Evolutionary conservation across 2,329 filamentous ascomycete genomes (phyloP), one percentile per base, ranked within the genome.

Genomic region (Colletotrichum incanum): DNA sequence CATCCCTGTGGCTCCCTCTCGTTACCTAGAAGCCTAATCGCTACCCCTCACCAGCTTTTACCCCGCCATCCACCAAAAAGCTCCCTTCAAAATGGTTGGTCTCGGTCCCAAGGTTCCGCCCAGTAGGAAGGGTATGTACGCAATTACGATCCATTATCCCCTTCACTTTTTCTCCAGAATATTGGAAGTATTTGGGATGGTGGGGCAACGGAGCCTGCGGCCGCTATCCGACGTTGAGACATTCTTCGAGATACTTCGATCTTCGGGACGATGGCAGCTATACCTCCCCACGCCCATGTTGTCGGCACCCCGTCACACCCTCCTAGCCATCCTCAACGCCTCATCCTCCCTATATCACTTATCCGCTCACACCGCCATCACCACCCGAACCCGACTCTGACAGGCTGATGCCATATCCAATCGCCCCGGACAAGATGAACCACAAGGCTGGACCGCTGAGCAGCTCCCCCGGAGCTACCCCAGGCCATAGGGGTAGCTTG

Each of bases 121-220:
- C 77, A 85, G 84, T 77, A 83, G 86, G 76, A 94, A 93, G 89
- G 93, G 93, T 93, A 89, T 82, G 90, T 88, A 74, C 26, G 26
- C 31, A n/a, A 34, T 52, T 60, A 73, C 71, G 66, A 71, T 74
- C 71, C 68, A 59, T 72, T 59, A 59, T 34, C 26, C 52, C 45
- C 64, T 61, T 71, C 55, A 45, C 50, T 52, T 72, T 68, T 55
- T 41, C 26, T 64, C 56, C 63, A 37, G 41, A 61, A 18, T 39
- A 7, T 11, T 43, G 54, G 28, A 60, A 28, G 12, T 7, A 28
- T 28, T 31, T 3, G 55, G 41, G 18, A 67, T 43, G 56, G 56
- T 39, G 34, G 67, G 54, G 58, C 28, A 18, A 64, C 34, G 70
- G 65, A 59, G 34, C n/a, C 43, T 65, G 50, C 26, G 54, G 31